Percentiles rank a stretch among this genome's conserved stretches.
phyloP scores from a whole-genome alignment of 352 stramenopile genomes.

The Plasmopara viticola region DNA sequence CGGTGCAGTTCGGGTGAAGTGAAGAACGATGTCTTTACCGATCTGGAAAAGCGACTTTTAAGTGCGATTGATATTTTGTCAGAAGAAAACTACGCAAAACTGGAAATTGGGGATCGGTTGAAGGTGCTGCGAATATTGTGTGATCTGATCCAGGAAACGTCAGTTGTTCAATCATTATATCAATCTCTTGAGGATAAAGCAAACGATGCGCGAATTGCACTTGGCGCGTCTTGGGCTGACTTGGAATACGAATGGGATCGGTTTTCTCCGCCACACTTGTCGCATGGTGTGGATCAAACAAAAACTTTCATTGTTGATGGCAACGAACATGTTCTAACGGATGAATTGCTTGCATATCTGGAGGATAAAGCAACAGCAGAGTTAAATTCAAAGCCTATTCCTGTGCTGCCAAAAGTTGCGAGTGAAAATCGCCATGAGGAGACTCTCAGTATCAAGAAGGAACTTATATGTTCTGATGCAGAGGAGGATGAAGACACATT shows the following conservation, averaged over 20 bases:
- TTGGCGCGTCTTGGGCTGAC: constrained; percentile 53
- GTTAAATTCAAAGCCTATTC: constrained; percentile 41
- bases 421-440: constrained; percentile 22
- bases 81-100: constrained; percentile 57
- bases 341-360: constrained; percentile 62
- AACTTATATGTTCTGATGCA: constrained; percentile 2
- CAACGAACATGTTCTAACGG: constrained; percentile 58
- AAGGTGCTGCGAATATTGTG: constrained; percentile 53
- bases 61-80: constrained; percentile 59
- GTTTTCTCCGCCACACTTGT: constrained; percentile 39
- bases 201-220: constrained; percentile 44
- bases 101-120: constrained; percentile 47
- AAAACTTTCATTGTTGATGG: constrained; percentile 72
- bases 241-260: constrained; percentile 50
- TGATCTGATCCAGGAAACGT: constrained; percentile 54
- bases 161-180: constrained; percentile 53
- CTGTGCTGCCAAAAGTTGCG: constrained; percentile 37
- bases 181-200: constrained; percentile 58
- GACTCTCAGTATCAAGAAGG: constrained; percentile 6
- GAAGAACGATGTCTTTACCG: constrained; percentile 45
- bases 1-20: constrained; percentile 7
- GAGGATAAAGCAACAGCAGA: constrained; percentile 60
- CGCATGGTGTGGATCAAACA: constrained; percentile 48
- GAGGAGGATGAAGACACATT: constrained; percentile 30
- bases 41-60: constrained; percentile 59